A percentile compares a stretch with the other conserved stretches of the same genome.
phyloP scores from a whole-genome alignment of 1,284 basidiomycete genomes.

The Athelia sp. region DNA sequence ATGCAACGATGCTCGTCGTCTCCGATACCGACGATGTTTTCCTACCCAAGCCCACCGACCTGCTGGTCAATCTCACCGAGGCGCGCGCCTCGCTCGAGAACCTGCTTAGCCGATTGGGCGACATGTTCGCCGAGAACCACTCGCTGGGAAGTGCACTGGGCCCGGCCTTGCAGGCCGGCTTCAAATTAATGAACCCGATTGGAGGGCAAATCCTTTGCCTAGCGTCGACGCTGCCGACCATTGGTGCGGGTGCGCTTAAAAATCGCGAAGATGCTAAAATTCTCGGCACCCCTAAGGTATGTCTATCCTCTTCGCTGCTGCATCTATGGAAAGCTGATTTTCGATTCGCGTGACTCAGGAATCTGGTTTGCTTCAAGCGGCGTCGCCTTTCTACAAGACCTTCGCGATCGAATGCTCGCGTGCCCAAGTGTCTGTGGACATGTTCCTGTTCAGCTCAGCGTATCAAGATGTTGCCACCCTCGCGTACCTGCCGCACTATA shows the following conservation, averaged over 20 bases:
- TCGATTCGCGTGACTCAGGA: constrained; percentile 43
- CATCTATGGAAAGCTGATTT: background rate
- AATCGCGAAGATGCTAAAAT: constrained; percentile 96
- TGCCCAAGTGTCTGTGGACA: constrained; percentile 96
- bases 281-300: constrained; percentile 88
- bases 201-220: constrained; percentile 96
- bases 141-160: constrained; percentile 92
- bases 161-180: constrained; percentile 94
- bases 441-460: constrained; percentile 93
- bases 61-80: constrained; percentile 92
- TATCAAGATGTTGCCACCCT: constrained; percentile 97
- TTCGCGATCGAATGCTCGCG: constrained; percentile 99
- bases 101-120: constrained; percentile 79
- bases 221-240: constrained; percentile 80
- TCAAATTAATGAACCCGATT: constrained; percentile 90
- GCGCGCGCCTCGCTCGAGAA: constrained; percentile 78
- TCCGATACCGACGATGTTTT: constrained; percentile 97
- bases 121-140: constrained; percentile 96
- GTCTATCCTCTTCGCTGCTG: constrained; percentile 5
- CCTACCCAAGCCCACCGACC: constrained; percentile 92
- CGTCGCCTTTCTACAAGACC: constrained; percentile 96
- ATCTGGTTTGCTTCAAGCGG: constrained; percentile 82
- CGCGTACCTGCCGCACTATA: constrained; percentile 93
- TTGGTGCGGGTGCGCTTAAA: constrained; percentile 92
- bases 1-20: constrained; percentile 94